Evolutionary conservation across 768 basidiomycete species (phyloP), one percentile per base, ranked within the genome.

Genomic region (Trametes maxima): DNA sequence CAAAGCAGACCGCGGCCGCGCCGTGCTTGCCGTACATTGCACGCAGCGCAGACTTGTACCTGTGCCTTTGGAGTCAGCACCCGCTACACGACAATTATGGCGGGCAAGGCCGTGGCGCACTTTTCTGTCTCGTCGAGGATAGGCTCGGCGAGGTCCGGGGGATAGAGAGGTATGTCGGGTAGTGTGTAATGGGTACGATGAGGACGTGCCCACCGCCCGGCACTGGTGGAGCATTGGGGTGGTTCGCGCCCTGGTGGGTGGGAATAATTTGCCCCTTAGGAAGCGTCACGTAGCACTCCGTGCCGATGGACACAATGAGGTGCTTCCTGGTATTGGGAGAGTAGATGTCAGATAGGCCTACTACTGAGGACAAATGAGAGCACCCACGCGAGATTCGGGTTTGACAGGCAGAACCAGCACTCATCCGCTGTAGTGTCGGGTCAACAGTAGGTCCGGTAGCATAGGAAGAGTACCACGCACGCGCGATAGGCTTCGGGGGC

Each of bases 361-460:
- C 8, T 33, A 14, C n/a, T 3, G 57, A 12, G 1, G 22, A 51
- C 55, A 22, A 44, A 19, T 5, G 13, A 10, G 19, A 28, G 37
- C 22, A 81, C 89, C 64, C 70, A 93, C 87, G 92, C 89, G 40
- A 98, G 79, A 66, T 85, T 88, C 0, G 96, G 95, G 71, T 98
- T 98, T 43, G 94, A 95, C 54, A 99, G 75, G 73, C 97, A 99
- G 78, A 99, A 98, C 96, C 96, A 98, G 74, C 96, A 98, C 73
- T 95, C 92, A 57, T 91, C 91, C 66, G 94, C 92, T 93, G 70
- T 48, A 65, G 14, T 33, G 12, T 19, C 46, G 17, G 44, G 17
- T 33, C 37, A 36, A 37, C 48, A 43, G 39, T 37, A 21, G 33
- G 11, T 8, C 33, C n/a, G 36, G 22, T 3, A 37, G n/a, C 12